A percentile compares a stretch with the other conserved stretches of the same genome.
Evolutionary conservation across 768 basidiomycete genomes (phyloP).

Genomic region (Naematelia aurantialba): DNA sequence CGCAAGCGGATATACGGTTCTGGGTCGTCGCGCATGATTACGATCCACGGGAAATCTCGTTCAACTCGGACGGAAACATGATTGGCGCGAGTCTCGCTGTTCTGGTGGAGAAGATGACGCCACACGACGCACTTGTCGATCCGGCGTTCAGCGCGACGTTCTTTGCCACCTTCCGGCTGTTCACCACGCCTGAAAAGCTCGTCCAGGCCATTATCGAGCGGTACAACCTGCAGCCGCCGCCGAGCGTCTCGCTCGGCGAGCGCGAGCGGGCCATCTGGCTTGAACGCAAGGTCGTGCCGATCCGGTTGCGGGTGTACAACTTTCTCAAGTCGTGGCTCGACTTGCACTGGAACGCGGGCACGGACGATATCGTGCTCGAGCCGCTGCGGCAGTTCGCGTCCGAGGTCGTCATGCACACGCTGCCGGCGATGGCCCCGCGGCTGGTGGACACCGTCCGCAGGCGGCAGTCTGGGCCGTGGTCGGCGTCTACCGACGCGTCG

Average conservation of each 20-base stretch:
- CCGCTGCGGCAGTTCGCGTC: slow-evolving; percentile 45
- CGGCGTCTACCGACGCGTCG: background rate
- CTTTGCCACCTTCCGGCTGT: slow-evolving; percentile 91
- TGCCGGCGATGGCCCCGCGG: slow-evolving; percentile 48
- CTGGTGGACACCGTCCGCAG: slow-evolving; percentile 48
- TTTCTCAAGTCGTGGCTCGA: slow-evolving; percentile 94
- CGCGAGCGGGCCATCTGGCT: slow-evolving; percentile 63
- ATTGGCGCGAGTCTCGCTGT: slow-evolving; percentile 85
- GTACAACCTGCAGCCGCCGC: slow-evolving; percentile 64
- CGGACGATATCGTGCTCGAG: slow-evolving; percentile 63
- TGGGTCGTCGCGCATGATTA: slow-evolving; percentile 61
- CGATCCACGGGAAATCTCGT: slow-evolving; percentile 74
- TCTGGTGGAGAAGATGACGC: slow-evolving; percentile 95
- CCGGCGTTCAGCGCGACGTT: slow-evolving; percentile 81
- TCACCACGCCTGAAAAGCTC: slow-evolving; percentile 72
- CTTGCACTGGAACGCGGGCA: slow-evolving; percentile 73
- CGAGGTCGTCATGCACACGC: slow-evolving; percentile 38
- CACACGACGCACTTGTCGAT: slow-evolving; percentile 86
- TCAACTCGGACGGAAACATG: slow-evolving; percentile 83
- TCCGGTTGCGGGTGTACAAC: slow-evolving; percentile 85
- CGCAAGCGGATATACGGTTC: slow-evolving; percentile 34
- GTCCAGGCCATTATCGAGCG: slow-evolving; percentile 72
- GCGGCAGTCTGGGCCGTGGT: slow-evolving; percentile 12
- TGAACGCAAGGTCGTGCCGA: slow-evolving; percentile 79
- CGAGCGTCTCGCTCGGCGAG: slow-evolving; percentile 57